Base-by-base conservation (phyloP, 2,329 filamentous ascomycete genomes). In the Bimuria novae-zelandiae region DNA sequence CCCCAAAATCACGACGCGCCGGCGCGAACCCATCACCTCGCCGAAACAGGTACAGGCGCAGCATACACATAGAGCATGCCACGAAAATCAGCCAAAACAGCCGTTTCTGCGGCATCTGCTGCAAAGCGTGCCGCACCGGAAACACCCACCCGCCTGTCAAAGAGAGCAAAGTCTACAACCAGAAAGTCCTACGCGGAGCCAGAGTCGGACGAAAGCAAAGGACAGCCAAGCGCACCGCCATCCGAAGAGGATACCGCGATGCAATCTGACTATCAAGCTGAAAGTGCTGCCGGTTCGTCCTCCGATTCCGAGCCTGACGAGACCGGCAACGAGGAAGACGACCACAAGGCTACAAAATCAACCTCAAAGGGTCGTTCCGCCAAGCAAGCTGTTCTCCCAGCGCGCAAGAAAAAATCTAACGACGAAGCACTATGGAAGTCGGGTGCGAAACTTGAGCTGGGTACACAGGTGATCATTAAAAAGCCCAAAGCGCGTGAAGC, bases 401-500 rank as follows among this genome's bases (percentile, higher is more conserved):
- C 59, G 39, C 66, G 54, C 52, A 66, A 61, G 50, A 67, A 66
- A 49, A 45, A 55, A 27, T 49, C 35, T 3, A 74, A 76, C 48
- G 75, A 76, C 40, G 77, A 79, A 57, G 80, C 84, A 47, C 67
- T 84, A 29, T 85, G 82, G 83, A 78, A 79, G 64, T 74, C 79
- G 54, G 83, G 82, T 8, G 81, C 82, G 30, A 82, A 77, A 54
- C 70, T 86, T 23, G 82, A 79, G 4, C 84, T 83, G 32, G 84
- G 84, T 8, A 84, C 81, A 54, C 79, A 83, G 59, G 73, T 88
- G 27, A 79, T 86, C 60, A 84, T 87, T 68, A 80, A 83, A 65
- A 84, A 85, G 58, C 84, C 84, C 3, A 84, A 85, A 69, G 79
- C 84, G n/a, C 77, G 84, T 61, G 79, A 81, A 29, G 78, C 83